These are phyloP conservation scores for Dactylorhiza incarnata DNA, from an alignment of 106 monocot species.

Conservation along the genomic window DNA sequence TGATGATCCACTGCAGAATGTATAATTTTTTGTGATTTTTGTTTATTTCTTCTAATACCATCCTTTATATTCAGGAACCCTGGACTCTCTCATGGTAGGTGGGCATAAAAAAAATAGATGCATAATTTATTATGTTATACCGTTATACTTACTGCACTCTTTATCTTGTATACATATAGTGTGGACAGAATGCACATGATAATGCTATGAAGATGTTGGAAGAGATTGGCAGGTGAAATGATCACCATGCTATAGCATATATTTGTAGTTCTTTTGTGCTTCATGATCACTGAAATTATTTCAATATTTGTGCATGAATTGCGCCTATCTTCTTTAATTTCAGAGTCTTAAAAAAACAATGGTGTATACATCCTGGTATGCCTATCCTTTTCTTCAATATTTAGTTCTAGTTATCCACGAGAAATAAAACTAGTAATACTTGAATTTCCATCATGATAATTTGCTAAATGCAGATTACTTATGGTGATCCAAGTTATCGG, in stretches of 20 bases:
- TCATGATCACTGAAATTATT: background rate
- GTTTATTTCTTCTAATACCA: constrained; percentile 13
- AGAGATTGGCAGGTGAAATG: constrained; percentile 71
- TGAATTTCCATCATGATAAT: background rate
- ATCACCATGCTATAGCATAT: background rate
- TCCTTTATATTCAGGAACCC: constrained; percentile 66
- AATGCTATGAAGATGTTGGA: constrained; percentile 82
- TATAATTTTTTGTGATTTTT: constrained; percentile 8
- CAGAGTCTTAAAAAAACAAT: constrained; percentile 81
- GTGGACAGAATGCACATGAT: constrained; percentile 63
- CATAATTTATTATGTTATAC: constrained; percentile 8
- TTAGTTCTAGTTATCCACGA: background rate
- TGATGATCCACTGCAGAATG: background rate
- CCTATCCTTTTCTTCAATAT: background rate
- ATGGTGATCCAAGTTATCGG: constrained; percentile 89
- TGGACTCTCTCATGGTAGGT: constrained; percentile 97
- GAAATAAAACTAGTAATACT: background rate
- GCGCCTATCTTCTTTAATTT: constrained; percentile 1
- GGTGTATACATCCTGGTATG: constrained; percentile 94
- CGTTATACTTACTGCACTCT: constrained; percentile 15
- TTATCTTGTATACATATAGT: constrained; percentile 39
- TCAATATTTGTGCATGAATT: background rate
- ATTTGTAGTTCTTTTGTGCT: background rate
- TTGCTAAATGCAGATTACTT: constrained; percentile 64
- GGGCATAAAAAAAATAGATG: constrained; percentile 5